A percentile compares a stretch with the other conserved stretches of the same genome.
Conservation (phyloP, 2,329 filamentous ascomycete genomes). For the Microthyrium microscopicum region DNA sequence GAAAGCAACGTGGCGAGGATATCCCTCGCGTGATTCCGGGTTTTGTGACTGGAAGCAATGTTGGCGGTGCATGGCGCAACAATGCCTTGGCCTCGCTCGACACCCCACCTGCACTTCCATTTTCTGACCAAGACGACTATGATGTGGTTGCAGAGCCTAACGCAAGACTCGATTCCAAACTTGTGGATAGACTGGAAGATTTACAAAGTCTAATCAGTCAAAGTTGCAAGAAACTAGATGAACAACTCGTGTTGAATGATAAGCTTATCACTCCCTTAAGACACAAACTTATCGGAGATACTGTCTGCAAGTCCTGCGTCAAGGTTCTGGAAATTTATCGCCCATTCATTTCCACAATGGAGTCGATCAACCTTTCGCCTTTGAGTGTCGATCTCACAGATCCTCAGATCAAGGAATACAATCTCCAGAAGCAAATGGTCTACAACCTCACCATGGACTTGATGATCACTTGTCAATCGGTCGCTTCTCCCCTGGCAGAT, state of each 20-base stretch:
- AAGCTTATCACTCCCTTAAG: slow-evolving; percentile 65
- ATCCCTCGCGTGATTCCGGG: slow-evolving; percentile 87
- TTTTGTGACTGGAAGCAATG: slow-evolving; percentile 71
- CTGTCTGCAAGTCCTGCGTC: slow-evolving; percentile 59
- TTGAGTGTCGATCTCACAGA: slow-evolving; percentile 66
- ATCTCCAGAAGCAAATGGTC: slow-evolving; percentile 75
- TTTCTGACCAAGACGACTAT: slow-evolving; percentile 70
- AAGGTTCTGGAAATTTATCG: slow-evolving; percentile 79
- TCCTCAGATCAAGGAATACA: slow-evolving; percentile 74
- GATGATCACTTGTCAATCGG: slow-evolving; percentile 69
- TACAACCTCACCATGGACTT: slow-evolving; percentile 91
- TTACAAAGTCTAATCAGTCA: slow-evolving; percentile 72
- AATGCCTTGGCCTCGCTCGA: slow-evolving; percentile 49
- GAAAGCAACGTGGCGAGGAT: slow-evolving; percentile 81
- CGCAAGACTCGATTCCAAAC: slow-evolving; percentile 53
- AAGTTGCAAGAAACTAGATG: slow-evolving; percentile 73
- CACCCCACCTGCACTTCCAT: slow-evolving; percentile 36
- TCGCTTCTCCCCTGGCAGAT: slow-evolving; percentile 81
- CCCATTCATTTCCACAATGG: slow-evolving; percentile 75
- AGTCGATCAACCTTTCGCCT: slow-evolving; percentile 76
- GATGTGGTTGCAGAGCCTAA: slow-evolving; percentile 57
- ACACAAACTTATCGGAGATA: slow-evolving; percentile 68
- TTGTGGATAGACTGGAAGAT: slow-evolving; percentile 74
- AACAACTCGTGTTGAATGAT: slow-evolving; percentile 59
- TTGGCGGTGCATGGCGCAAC: slow-evolving; percentile 74